phyloP scores from a whole-genome alignment of 2,329 filamentous ascomycete genomes.

The Beauveria medogensis region DNA sequence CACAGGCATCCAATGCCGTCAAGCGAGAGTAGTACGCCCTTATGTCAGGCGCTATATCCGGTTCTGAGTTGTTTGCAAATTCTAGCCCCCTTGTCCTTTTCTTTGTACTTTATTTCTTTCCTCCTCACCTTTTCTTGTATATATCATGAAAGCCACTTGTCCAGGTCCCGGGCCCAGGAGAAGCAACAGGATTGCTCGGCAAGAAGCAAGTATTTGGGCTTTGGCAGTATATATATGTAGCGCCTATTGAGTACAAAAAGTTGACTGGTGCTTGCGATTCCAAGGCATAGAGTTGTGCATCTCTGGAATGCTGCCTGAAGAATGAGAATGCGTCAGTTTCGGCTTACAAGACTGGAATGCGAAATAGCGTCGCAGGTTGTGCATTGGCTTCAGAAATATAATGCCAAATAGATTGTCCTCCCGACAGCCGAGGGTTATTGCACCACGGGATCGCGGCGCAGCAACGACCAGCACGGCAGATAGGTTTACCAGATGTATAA shows the following conservation, averaged over 20 bases:
- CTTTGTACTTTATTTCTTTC: constrained; percentile 3
- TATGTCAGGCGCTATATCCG: background rate
- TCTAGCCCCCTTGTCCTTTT: background rate
- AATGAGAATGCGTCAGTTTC: background rate
- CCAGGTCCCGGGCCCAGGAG: background rate
- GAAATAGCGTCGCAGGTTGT: background rate
- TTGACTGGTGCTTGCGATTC: background rate
- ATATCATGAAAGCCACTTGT: constrained; percentile 3
- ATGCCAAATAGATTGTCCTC: constrained; percentile 18
- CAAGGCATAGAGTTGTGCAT: background rate
- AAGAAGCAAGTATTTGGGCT: background rate
- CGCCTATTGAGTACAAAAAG: background rate
- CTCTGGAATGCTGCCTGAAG: background rate
- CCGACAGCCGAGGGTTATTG: constrained; percentile 22
- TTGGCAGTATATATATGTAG: constrained; percentile 9
- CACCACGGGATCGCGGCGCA: constrained; percentile 2
- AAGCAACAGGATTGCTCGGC: constrained; percentile 11
- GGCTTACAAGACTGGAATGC: background rate
- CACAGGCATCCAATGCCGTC: background rate
- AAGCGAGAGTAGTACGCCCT: background rate
- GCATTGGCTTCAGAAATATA: background rate
- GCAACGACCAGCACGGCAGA: constrained; percentile 22
- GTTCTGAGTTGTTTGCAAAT: background rate
- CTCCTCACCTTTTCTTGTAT: constrained; percentile 1
- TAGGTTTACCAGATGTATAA: constrained; percentile 37